Percentiles rank a stretch among this genome's conserved stretches.
These are phyloP conservation scores for Zygosaccharomyces kombuchaensis DNA, from an alignment of 805 yeast genomes.

Conservation along the genomic window DNA sequence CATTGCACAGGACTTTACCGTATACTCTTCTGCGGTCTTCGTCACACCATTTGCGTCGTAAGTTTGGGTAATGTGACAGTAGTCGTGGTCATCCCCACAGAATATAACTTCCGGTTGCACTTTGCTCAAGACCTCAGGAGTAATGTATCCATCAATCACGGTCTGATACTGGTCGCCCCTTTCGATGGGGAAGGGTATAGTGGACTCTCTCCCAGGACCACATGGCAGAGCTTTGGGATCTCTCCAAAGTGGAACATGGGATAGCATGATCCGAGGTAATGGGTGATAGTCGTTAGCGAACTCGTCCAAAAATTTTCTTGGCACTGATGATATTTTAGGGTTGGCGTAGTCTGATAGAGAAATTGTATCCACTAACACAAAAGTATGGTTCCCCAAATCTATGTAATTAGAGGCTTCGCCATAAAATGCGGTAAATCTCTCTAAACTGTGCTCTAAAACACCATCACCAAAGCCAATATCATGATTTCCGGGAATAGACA, in stretches of 20 bases:
- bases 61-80: slow-evolving; percentile 70
- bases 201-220: slow-evolving; percentile 73
- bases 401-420: slow-evolving; percentile 60
- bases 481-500: slow-evolving; percentile 85
- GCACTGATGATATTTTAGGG: slow-evolving; percentile 41
- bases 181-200: slow-evolving; percentile 58
- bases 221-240: slow-evolving; percentile 59
- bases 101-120: slow-evolving; percentile 67
- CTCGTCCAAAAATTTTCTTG: slow-evolving; percentile 49
- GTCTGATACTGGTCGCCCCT: slow-evolving; percentile 88
- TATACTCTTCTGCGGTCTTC: slow-evolving; percentile 58
- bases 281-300: slow-evolving; percentile 31
- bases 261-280: slow-evolving; percentile 61
- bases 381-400: slow-evolving; percentile 62
- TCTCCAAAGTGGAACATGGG: slow-evolving; percentile 87
- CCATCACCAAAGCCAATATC: slow-evolving; percentile 91
- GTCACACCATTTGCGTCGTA: slow-evolving; percentile 25
- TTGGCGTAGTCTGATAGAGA: slow-evolving; percentile 62
- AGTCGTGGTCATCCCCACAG: slow-evolving; percentile 97
- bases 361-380: slow-evolving; percentile 77
- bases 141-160: slow-evolving; percentile 59
- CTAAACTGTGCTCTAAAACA: slow-evolving; percentile 50
- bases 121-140: slow-evolving; percentile 52
- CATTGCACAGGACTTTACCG: slow-evolving; percentile 88
- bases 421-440: slow-evolving; percentile 65